These are phyloP conservation scores for Cryptosporidium andersoni DNA, from an alignment of 169 alveolate genomes.

Conservation along the genomic window DNA sequence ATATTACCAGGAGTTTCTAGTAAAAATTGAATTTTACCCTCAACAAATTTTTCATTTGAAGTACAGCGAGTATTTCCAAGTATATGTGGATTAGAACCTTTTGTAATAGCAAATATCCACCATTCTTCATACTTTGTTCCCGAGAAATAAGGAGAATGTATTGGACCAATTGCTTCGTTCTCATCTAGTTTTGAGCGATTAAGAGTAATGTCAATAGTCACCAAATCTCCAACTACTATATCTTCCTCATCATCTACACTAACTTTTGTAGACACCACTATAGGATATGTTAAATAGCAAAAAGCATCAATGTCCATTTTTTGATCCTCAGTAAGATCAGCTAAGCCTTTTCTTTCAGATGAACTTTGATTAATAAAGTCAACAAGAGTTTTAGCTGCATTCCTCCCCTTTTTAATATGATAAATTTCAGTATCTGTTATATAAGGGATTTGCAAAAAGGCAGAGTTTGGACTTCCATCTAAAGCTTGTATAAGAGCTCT, in stretches of 20 bases:
- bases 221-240: constrained; percentile 87
- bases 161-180: constrained; percentile 85
- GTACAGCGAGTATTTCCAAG: constrained; percentile 77
- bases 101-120: constrained; percentile 83
- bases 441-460: constrained; percentile 88
- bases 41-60: constrained; percentile 78
- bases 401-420: constrained; percentile 81
- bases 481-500: constrained; percentile 88
- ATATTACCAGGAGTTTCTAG: constrained; percentile 81
- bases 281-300: constrained; percentile 80
- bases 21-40: constrained; percentile 78
- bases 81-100: constrained; percentile 74
- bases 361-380: constrained; percentile 83
- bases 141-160: constrained; percentile 88
- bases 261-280: constrained; percentile 79
- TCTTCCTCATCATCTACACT: constrained; percentile 86
- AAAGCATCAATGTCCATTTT: constrained; percentile 84
- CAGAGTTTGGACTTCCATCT: constrained; percentile 80
- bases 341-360: constrained; percentile 82
- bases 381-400: constrained; percentile 79
- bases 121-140: constrained; percentile 89
- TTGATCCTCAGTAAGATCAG: constrained; percentile 80
- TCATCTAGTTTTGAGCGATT: constrained; percentile 82
- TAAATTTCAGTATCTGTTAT: constrained; percentile 80
- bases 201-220: constrained; percentile 82